These are phyloP conservation scores for Cicer chorassanicum DNA, from an alignment of 306 rosid species.

Conservation along the genomic window DNA sequence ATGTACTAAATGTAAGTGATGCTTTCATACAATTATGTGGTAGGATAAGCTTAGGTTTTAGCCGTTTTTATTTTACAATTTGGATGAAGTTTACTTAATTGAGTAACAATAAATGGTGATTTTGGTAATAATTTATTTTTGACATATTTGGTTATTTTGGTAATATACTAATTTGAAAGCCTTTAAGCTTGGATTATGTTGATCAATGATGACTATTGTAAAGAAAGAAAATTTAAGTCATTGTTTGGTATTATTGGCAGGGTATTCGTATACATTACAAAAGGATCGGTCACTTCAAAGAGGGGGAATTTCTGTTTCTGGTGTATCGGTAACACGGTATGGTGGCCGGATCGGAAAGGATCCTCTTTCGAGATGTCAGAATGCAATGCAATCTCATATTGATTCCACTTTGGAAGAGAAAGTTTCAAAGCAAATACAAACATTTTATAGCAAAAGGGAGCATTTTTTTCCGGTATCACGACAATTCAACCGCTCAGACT, in stretches of 20 bases:
- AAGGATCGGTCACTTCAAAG: slow-evolving; percentile 50
- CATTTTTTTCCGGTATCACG: slow-evolving; percentile 32
- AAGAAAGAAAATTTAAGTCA: neutral
- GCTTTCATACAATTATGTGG: neutral
- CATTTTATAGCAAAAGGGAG: slow-evolving; percentile 36
- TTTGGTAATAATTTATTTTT: neutral
- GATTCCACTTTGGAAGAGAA: slow-evolving; percentile 46
- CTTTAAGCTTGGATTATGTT: slow-evolving; percentile 7
- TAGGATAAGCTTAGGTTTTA: neutral
- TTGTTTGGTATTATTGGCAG: slow-evolving; percentile 56
- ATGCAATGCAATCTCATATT: slow-evolving; percentile 44
- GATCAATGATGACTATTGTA: neutral
- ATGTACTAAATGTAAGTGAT: neutral
- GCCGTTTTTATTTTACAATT: neutral
- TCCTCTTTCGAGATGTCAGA: slow-evolving; percentile 43
- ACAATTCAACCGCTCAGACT: slow-evolving; percentile 43
- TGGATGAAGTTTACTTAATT: slow-evolving; percentile 10
- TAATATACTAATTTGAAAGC: neutral
- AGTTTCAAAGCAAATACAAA: slow-evolving; percentile 44
- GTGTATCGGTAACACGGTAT: slow-evolving; percentile 35
- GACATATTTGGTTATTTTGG: neutral
- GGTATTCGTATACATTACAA: slow-evolving; percentile 54
- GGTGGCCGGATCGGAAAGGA: slow-evolving; percentile 44
- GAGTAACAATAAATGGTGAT: neutral
- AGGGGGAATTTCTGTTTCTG: slow-evolving; percentile 49